Evolutionary conservation across 352 stramenopile species (phyloP).

Genomic region (Pythium sukuiense): DNA sequence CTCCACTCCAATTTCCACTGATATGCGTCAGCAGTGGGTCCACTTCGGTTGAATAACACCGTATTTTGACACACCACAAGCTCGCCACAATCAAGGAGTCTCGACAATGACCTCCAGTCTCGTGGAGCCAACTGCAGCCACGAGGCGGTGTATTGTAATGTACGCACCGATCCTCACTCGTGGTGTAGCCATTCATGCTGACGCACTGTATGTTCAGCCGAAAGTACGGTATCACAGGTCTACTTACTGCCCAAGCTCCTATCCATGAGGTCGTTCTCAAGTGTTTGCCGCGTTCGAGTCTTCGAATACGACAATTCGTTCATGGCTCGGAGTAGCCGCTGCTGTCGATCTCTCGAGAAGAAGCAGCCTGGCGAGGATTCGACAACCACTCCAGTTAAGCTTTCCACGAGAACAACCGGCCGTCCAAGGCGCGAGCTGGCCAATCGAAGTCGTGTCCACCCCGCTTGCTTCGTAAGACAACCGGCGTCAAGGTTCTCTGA

Average conservation of each 20-base stretch:
- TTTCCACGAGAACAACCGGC: neutral
- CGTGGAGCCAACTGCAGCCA: too few species aligned
- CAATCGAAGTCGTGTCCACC: neutral
- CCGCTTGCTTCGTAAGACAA: neutral
- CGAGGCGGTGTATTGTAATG: too few species aligned
- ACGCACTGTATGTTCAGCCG: too few species aligned
- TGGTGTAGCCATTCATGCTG: too few species aligned
- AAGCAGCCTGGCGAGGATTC: neutral
- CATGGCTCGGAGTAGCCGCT: neutral
- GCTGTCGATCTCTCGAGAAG: neutral
- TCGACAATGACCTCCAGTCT: too few species aligned
- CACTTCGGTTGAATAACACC: too few species aligned
- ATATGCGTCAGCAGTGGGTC: too few species aligned
- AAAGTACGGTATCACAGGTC: too few species aligned
- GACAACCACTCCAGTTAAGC: neutral
- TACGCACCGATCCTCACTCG: too few species aligned
- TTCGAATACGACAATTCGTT: neutral
- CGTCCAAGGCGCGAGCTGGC: neutral
- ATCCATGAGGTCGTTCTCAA: neutral
- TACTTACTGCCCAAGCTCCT: neutral
- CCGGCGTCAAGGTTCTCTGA: neutral
- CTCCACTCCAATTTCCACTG: too few species aligned
- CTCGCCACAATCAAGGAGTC: too few species aligned
- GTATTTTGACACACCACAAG: too few species aligned
- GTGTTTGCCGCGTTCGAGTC: neutral